Evolutionary conservation across 331 rosid genomes (phyloP).

Genomic region (Saraca asoca): DNA sequence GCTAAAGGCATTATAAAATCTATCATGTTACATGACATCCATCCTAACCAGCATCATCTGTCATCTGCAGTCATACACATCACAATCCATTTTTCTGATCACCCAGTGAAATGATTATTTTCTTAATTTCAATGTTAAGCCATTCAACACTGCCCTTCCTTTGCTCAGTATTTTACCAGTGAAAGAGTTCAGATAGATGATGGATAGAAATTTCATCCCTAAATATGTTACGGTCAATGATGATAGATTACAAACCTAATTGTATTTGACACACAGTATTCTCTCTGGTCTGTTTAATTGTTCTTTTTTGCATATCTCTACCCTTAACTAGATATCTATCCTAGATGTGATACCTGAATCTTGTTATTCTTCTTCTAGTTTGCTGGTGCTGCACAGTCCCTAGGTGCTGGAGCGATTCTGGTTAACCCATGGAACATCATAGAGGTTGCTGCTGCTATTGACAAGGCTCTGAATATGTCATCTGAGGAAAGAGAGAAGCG

Average conservation of each 20-base stretch:
- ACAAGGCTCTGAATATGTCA: conserved; percentile 71
- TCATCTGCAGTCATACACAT: neutral
- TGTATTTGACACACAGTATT: conserved; percentile 9
- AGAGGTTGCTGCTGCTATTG: conserved; percentile 78
- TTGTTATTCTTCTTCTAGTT: conserved; percentile 55
- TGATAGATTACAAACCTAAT: neutral
- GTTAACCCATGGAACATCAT: conserved; percentile 97
- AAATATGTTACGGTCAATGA: neutral
- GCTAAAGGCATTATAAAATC: neutral
- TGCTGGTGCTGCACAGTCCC: conserved; percentile 99
- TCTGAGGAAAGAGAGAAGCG: conserved; percentile 79
- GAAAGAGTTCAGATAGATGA: conserved; percentile 6
- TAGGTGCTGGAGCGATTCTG: conserved; percentile 94
- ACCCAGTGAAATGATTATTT: neutral
- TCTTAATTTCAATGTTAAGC: neutral
- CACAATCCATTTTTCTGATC: conserved; percentile 1
- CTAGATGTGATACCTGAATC: conserved; percentile 28
- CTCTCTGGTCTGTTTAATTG: conserved; percentile 4
- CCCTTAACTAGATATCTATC: conserved; percentile 6
- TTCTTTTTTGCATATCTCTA: conserved; percentile 1
- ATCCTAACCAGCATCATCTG: neutral
- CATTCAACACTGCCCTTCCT: neutral
- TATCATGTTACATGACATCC: neutral
- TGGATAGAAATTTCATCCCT: conserved; percentile 14
- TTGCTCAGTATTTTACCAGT: conserved; percentile 8